Evolutionary conservation across 2,329 filamentous ascomycete genomes (phyloP).

Genomic region (Colletotrichum falcatum): DNA sequence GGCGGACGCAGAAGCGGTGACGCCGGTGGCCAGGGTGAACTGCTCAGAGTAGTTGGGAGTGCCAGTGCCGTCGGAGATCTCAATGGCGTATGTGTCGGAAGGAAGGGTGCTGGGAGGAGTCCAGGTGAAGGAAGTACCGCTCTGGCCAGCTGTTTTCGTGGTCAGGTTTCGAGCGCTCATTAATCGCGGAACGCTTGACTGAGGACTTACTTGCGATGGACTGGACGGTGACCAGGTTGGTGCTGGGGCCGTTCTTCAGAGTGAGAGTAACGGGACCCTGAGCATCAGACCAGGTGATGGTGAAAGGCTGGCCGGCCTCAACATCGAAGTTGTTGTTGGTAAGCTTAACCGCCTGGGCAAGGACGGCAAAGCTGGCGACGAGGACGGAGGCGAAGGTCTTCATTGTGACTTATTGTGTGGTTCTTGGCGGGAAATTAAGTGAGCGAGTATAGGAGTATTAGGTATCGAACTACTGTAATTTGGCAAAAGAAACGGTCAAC

Average conservation of each 20-base stretch:
- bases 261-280: slow-evolving; percentile 56
- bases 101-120: slow-evolving; percentile 51
- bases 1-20: slow-evolving; percentile 40
- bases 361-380: slow-evolving; percentile 49
- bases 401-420: slow-evolving; percentile 48
- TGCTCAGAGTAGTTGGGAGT: slow-evolving; percentile 58
- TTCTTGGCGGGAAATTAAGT: slow-evolving; percentile 34
- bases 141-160: slow-evolving; percentile 47
- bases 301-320: slow-evolving; percentile 55
- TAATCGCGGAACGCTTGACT: neutral
- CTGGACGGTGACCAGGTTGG: slow-evolving; percentile 51
- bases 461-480: slow-evolving; percentile 36
- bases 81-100: slow-evolving; percentile 58
- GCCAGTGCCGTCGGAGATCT: slow-evolving; percentile 54
- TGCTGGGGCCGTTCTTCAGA: slow-evolving; percentile 54
- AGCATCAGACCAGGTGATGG: slow-evolving; percentile 57
- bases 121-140: slow-evolving; percentile 54
- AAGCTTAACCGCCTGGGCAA: slow-evolving; percentile 49
- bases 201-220: slow-evolving; percentile 52
- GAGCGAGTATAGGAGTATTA: slow-evolving; percentile 36
- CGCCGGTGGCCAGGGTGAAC: slow-evolving; percentile 50
- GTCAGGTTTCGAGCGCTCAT: neutral
- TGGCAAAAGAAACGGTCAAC: slow-evolving; percentile 35
- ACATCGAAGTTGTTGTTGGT: slow-evolving; percentile 53
- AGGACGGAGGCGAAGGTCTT: slow-evolving; percentile 47